Conservation (phyloP, 208 protist species). For the Crithidia bombi region DNA sequence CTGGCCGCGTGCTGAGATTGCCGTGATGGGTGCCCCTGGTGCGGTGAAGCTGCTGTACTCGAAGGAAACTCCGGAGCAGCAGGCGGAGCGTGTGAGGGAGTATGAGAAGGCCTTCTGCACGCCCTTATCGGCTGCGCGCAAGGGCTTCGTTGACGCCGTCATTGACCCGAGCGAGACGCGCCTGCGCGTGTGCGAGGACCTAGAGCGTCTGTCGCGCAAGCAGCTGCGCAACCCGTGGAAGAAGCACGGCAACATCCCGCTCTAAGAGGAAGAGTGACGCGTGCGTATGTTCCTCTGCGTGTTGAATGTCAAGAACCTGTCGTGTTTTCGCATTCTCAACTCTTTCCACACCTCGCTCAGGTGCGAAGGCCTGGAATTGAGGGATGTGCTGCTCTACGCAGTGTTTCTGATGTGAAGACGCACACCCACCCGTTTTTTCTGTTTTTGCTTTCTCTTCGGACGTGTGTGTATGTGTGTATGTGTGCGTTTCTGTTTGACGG, state of each 20-base stretch:
- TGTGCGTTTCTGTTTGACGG: too few species aligned
- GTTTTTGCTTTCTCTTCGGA: too few species aligned
- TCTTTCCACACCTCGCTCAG: background rate
- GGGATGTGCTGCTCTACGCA: too few species aligned
- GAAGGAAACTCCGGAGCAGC: constrained; percentile 51
- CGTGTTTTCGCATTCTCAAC: background rate
- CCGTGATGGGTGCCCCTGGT: constrained; percentile 96
- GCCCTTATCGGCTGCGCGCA: constrained; percentile 87
- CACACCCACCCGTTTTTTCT: too few species aligned
- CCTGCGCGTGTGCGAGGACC: constrained; percentile 90
- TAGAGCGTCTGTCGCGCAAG: constrained; percentile 92
- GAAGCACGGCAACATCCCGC: constrained; percentile 97
- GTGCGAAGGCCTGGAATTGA: too few species aligned
- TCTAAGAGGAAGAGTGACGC: constrained; percentile 72
- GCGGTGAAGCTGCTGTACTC: constrained; percentile 94
- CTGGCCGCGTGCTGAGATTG: constrained; percentile 96
- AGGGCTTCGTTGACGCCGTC: constrained; percentile 96
- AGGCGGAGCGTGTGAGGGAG: constrained; percentile 60
- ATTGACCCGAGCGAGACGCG: constrained; percentile 91
- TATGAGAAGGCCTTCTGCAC: constrained; percentile 93
- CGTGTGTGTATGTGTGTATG: too few species aligned
- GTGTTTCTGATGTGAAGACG: too few species aligned
- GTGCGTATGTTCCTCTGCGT: background rate
- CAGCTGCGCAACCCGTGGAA: constrained; percentile 84
- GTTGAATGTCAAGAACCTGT: too few species aligned